Evolutionary conservation across 306 rosid genomes (phyloP).

Genomic region (Geum urbanum): DNA sequence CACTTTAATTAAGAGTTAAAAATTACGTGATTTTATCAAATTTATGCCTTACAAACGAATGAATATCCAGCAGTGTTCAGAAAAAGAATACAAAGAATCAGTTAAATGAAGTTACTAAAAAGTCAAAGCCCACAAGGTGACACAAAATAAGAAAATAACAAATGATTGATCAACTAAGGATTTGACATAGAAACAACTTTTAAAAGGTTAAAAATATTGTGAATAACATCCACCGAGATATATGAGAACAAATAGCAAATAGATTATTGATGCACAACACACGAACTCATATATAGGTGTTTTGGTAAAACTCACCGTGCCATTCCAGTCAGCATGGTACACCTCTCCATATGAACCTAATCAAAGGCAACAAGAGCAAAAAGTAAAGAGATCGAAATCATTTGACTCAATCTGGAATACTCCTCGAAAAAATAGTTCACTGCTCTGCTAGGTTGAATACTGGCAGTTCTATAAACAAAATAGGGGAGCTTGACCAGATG

Average conservation of each 20-base stretch:
- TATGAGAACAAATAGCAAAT: background rate
- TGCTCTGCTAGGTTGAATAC: background rate
- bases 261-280: background rate
- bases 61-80: too few species aligned
- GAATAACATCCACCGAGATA: too few species aligned
- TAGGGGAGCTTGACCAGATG: slow-evolving; percentile 22
- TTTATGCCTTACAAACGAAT: too few species aligned
- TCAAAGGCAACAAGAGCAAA: slow-evolving; percentile 21
- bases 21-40: too few species aligned
- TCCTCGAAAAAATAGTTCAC: slow-evolving; percentile 11
- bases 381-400: background rate
- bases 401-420: too few species aligned
- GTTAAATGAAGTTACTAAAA: too few species aligned
- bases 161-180: too few species aligned
- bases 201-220: too few species aligned
- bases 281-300: slow-evolving; percentile 7
- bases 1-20: background rate
- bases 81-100: too few species aligned
- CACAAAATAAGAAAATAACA: too few species aligned
- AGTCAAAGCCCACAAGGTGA: too few species aligned
- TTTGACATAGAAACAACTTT: too few species aligned
- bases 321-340: slow-evolving; percentile 95
- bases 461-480: background rate
- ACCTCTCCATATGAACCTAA: slow-evolving; percentile 99
- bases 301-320: slow-evolving; percentile 66